These are phyloP conservation scores for Glycine latifolia DNA, from an alignment of 306 rosid species.

Conservation along the genomic window DNA sequence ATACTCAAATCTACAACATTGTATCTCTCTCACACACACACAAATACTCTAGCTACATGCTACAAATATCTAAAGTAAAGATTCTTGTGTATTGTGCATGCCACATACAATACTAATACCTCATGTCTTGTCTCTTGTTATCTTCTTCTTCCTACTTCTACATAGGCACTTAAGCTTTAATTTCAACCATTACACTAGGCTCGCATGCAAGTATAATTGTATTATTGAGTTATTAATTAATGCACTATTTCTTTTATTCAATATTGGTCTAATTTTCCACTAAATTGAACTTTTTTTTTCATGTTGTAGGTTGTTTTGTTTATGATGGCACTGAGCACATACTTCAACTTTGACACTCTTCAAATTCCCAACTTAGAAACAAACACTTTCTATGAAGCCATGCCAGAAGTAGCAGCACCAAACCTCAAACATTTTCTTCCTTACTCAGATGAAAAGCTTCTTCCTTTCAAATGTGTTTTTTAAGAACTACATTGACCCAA, in stretches of 20 bases:
- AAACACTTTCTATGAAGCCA: slow-evolving; percentile 22
- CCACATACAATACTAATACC: too few relatives aligned
- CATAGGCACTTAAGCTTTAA: background rate
- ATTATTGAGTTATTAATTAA: background rate
- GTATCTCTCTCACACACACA: background rate
- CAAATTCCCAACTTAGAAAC: slow-evolving; percentile 37
- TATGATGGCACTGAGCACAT: slow-evolving; percentile 46
- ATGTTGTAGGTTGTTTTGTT: slow-evolving; percentile 1
- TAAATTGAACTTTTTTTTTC: background rate
- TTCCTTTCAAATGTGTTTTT: too few relatives aligned
- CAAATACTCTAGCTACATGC: background rate
- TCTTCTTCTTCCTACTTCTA: background rate
- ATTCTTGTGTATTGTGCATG: too few relatives aligned
- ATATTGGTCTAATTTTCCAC: background rate
- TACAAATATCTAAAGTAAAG: background rate
- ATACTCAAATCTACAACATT: too few relatives aligned
- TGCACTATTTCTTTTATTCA: background rate
- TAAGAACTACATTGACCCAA: too few relatives aligned
- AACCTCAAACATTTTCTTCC: background rate
- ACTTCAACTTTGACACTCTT: slow-evolving; percentile 40
- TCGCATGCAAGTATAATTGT: background rate
- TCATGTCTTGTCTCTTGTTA: background rate
- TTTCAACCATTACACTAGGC: background rate
- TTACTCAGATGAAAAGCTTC: slow-evolving; percentile 37
- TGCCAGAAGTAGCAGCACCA: background rate